Percentiles rank a stretch among this genome's conserved stretches.
phyloP scores from a whole-genome alignment of 768 basidiomycete species.

The Albatrellus ellisii region DNA sequence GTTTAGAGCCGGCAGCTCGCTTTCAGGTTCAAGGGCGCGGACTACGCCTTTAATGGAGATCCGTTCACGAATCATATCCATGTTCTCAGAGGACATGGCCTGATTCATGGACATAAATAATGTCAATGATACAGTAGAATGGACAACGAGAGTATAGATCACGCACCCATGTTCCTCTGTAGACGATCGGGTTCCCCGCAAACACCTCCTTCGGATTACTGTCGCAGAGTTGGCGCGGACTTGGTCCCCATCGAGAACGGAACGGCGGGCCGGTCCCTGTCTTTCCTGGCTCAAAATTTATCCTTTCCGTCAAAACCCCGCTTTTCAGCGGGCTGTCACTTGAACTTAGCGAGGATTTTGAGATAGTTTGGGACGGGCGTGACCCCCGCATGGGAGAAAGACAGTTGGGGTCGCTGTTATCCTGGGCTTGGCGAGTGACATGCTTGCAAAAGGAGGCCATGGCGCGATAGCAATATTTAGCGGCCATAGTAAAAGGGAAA shows the following conservation, averaged over 20 bases:
- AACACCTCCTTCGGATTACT: constrained; percentile 2
- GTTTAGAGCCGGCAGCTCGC: constrained; percentile 50
- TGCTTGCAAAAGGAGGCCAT: constrained; percentile 61
- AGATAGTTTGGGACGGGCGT: neutral
- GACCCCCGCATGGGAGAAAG: neutral
- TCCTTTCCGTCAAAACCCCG: too few species aligned
- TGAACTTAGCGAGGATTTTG: neutral
- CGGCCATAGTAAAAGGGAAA: constrained; percentile 66
- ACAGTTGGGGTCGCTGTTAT: neutral
- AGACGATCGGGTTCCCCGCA: constrained; percentile 55
- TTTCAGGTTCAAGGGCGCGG: constrained; percentile 65
- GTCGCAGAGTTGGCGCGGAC: neutral
- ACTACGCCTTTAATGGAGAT: constrained; percentile 73
- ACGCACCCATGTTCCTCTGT: constrained; percentile 35
- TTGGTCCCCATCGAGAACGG: neutral
- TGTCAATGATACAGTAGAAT: neutral
- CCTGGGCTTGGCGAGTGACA: constrained; percentile 31
- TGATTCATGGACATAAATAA: neutral
- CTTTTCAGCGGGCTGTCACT: neutral
- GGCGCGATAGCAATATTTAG: constrained; percentile 68
- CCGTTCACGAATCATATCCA: constrained; percentile 82
- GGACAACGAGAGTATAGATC: neutral
- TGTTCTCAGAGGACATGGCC: constrained; percentile 24
- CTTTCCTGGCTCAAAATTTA: neutral
- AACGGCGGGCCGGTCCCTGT: neutral